Evolutionary conservation across 768 basidiomycete species (phyloP), one percentile per base, ranked within the genome.

Genomic region (Tylopilus vinaceipallidus): DNA sequence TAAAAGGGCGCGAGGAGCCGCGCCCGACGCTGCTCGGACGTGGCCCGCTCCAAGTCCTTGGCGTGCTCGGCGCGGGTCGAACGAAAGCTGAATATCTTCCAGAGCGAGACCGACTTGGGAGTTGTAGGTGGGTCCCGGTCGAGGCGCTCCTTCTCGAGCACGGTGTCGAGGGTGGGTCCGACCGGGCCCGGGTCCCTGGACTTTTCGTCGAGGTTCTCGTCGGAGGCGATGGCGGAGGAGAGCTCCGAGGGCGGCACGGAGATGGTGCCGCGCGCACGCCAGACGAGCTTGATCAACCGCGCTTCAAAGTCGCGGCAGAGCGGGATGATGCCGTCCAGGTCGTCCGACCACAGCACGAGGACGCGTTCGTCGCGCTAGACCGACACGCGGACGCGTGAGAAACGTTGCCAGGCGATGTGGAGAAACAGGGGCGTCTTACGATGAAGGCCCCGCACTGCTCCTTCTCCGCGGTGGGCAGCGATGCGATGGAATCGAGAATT

Each of bases 361-460:
- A 91, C 87, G 20, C 82, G 80, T 60, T 94, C 91, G 64, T 91
- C 85, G 23, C 91, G 83, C 89, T 90, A 59, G 19, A 39, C n/a
- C 29, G 47, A 47, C 48, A 45, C 27, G 44, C 13, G 10, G 20
- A 37, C 19, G 32, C 29, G 44, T 48, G 20, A 54, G 39, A 38
- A 37, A 34, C n/a, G n/a, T 42, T 35, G 11, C 10, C n/a, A 23
- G 26, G 27, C 3, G 22, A 41, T 14, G 23, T 14, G 49, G 2
- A 42, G 27, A 41, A 39, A 75, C 40, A 29, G 11, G 20, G 27
- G 35, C 23, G 12, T 29, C 79, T 61, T 65, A 86, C 88, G 45
- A 92, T 77, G 64, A 95, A 95, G 12, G 92, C 92, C 17, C 84
- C 92, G 42, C 87, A 91, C 60, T 94, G 91, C 63, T 94, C 91